These are phyloP conservation scores for Camellia oleifera DNA, from an alignment of 179 eudicot genomes.

Conservation along the genomic window DNA sequence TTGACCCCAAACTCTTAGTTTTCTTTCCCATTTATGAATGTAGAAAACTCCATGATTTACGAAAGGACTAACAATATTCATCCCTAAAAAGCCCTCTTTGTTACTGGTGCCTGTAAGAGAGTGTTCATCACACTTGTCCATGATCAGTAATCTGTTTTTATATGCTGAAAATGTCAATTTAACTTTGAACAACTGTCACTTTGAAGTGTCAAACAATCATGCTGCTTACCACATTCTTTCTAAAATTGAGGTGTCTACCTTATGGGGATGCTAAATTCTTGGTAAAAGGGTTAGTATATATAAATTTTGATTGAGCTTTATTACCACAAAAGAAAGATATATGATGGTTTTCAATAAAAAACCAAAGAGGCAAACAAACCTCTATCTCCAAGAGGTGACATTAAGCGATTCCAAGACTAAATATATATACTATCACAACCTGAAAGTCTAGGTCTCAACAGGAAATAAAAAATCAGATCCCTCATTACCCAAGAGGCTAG, in stretches of 20 bases:
- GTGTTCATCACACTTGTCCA: neutral
- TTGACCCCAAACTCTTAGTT: neutral
- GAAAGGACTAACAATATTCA: neutral
- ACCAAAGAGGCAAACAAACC: too few relatives aligned
- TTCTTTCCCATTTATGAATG: neutral
- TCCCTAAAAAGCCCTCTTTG: neutral
- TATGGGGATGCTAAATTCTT: neutral
- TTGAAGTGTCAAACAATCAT: neutral
- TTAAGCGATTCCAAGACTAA: too few relatives aligned
- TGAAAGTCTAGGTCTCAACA: too few relatives aligned
- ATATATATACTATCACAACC: too few relatives aligned
- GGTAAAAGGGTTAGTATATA: neutral
- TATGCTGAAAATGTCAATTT: neutral
- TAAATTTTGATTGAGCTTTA: neutral
- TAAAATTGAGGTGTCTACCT: neutral
- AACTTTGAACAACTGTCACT: neutral
- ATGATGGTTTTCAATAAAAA: too few relatives aligned
- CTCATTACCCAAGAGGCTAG: too few relatives aligned
- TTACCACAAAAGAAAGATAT: too few relatives aligned
- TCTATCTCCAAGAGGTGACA: too few relatives aligned
- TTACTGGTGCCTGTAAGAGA: neutral
- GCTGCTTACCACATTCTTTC: neutral
- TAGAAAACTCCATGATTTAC: neutral
- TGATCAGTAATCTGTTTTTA: neutral
- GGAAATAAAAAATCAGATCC: too few relatives aligned